Conservation (phyloP, 805 yeast genomes). For the Candida bentonensis region DNA sequence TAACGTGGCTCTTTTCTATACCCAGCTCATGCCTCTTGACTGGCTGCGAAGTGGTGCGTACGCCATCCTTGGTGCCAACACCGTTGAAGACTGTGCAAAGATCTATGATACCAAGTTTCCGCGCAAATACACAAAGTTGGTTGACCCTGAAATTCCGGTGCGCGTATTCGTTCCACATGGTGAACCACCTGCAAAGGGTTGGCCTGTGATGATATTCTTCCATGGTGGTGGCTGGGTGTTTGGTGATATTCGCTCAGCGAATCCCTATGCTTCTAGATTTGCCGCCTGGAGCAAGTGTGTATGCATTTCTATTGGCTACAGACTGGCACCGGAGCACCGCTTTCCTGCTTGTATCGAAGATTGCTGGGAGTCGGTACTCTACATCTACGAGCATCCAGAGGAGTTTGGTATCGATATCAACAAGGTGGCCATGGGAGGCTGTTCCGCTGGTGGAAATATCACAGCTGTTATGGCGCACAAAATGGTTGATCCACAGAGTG, state of each 20-base stretch:
- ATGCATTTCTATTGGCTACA: slow-evolving; percentile 34
- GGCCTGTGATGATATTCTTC: slow-evolving; percentile 27
- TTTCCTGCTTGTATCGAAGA: slow-evolving; percentile 36
- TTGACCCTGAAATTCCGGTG: slow-evolving; percentile 10
- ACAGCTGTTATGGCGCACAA: slow-evolving; percentile 19
- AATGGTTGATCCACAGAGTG: slow-evolving; percentile 18
- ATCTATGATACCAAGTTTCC: slow-evolving; percentile 23
- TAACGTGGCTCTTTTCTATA: slow-evolving; percentile 21
- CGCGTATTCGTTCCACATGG: slow-evolving; percentile 28
- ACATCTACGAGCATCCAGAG: slow-evolving; percentile 6
- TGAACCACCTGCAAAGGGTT: slow-evolving; percentile 23
- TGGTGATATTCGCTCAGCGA: slow-evolving; percentile 28
- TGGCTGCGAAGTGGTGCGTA: slow-evolving; percentile 23
- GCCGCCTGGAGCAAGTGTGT: slow-evolving; percentile 24
- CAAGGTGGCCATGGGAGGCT: slow-evolving; percentile 30
- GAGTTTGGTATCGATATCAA: slow-evolving; percentile 7
- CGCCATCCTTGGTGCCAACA: slow-evolving; percentile 28
- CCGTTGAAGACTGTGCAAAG: slow-evolving; percentile 18
- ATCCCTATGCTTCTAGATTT: slow-evolving; percentile 28
- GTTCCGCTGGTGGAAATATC: slow-evolving; percentile 31
- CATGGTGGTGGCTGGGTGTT: slow-evolving; percentile 36
- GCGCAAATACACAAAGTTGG: slow-evolving; percentile 17
- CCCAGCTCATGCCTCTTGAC: slow-evolving; percentile 25
- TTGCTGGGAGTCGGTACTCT: slow-evolving; percentile 21
- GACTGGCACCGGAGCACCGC: slow-evolving; percentile 36